phyloP scores from a whole-genome alignment of 1,284 basidiomycete species.

The Cryptococcus jaspeensis region DNA sequence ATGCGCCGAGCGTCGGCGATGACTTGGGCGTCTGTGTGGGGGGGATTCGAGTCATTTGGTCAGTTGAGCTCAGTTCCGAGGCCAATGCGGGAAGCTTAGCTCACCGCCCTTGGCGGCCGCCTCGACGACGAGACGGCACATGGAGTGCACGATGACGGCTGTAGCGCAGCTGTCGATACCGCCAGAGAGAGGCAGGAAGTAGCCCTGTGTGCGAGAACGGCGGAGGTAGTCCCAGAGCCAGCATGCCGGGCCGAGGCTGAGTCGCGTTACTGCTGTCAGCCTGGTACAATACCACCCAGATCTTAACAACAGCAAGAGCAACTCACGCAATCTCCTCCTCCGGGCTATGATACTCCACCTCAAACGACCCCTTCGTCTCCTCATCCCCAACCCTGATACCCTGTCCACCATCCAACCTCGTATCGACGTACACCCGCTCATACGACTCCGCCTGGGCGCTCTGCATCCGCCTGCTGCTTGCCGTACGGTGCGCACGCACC shows the following conservation, averaged over 20 bases:
- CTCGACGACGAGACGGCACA: constrained; percentile 86
- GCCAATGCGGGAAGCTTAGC: constrained; percentile 31
- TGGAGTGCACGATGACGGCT: constrained; percentile 89
- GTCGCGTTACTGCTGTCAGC: neutral
- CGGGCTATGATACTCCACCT: constrained; percentile 77
- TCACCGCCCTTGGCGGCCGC: constrained; percentile 70
- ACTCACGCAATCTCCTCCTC: constrained; percentile 97
- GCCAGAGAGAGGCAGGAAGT: constrained; percentile 95
- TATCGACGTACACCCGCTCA: constrained; percentile 72
- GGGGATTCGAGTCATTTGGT: neutral
- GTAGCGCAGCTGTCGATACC: constrained; percentile 98
- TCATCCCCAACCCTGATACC: constrained; percentile 68
- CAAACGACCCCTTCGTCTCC: constrained; percentile 57
- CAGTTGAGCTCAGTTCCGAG: neutral
- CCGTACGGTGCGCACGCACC: constrained; percentile 80
- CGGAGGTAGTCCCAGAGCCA: constrained; percentile 99
- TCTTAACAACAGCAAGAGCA: neutral
- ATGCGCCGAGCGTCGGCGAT: constrained; percentile 89
- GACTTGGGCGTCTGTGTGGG: constrained; percentile 71
- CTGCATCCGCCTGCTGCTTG: constrained; percentile 83
- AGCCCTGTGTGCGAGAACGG: constrained; percentile 89
- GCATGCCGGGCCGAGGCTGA: constrained; percentile 89
- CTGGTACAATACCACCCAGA: neutral
- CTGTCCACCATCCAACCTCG: constrained; percentile 60
- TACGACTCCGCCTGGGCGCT: constrained; percentile 73